Base-by-base conservation (phyloP, 139 green algal genomes). In the Pseudopediastrum boryanum region DNA sequence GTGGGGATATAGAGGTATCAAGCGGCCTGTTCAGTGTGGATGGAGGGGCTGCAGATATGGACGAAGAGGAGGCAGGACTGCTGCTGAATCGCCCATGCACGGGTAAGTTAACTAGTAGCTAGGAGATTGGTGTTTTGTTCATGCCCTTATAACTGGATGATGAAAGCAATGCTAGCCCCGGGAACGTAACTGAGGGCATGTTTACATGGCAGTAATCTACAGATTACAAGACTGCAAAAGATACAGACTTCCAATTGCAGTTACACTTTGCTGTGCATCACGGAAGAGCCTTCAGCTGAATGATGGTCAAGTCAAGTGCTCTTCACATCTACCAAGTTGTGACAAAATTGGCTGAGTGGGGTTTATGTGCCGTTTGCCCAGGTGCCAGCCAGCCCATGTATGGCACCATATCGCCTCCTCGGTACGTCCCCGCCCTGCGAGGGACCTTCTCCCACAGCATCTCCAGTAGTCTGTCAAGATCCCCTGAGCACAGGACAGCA, bases 361-460 rank as follows among this genome's bases (percentile, higher is more conserved):
- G 54, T 27, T n/a, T 10, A 59, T 33, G 0, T 59, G 23, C 36
- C 2, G 44, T 44, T 19, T 66, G n/a, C 38, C 23, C 69, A 76
- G 69, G 27, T 5, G 63, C 63, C 64, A 50, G 50, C 4, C 4
- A 65, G 21, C 69, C 69, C 13, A 76, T 65, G 12, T 9, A 76
- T 48, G 69, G 69, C 2, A 46, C 31, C 3, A 19, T 75, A 25
- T 16, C 43, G 21, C 29, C 44, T 46, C 58, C 58, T 29, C 67
- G 61, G 43, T 75, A 75, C 43, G 10, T 75, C 3, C 67, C 67
- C 23, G 42, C 58, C 13, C 67, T 75, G 44, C 67, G 67, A 1
- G 67, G 67, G 31, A 75, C 38, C 12, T 75, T 75, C 43, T 62
- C 67, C 29, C 42, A 21, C 66, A 74, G 25, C 41, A n/a, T 12